These are phyloP conservation scores for Myrica gale DNA, from an alignment of 306 rosid species.

Conservation along the genomic window DNA sequence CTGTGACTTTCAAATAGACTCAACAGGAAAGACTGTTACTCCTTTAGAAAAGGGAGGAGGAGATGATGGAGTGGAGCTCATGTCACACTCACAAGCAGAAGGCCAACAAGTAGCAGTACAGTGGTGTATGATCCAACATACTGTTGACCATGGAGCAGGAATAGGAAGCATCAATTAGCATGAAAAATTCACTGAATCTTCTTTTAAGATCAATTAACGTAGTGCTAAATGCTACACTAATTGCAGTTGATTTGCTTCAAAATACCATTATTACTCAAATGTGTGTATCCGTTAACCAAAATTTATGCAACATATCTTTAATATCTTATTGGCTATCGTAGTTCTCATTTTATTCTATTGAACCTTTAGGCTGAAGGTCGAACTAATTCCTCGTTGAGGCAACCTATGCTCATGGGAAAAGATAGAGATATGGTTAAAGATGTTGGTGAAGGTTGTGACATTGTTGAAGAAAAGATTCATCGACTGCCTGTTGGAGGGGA, in stretches of 20 bases:
- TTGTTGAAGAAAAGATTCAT: conserved; percentile 70
- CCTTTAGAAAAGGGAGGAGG: conserved; percentile 5
- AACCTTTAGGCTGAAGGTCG: conserved; percentile 62
- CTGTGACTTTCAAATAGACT: not conserved
- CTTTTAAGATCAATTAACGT: not conserved
- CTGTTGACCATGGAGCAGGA: conserved; percentile 2
- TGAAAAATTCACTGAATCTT: not conserved
- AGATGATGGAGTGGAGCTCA: conserved; percentile 8
- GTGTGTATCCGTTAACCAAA: not conserved
- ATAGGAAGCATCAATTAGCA: not conserved
- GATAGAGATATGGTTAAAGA: conserved; percentile 60
- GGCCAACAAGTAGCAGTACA: not conserved
- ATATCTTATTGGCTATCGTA: not conserved
- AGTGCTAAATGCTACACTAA: not conserved
- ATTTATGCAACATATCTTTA: not conserved
- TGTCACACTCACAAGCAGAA: conserved; percentile 22
- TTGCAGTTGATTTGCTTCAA: not conserved
- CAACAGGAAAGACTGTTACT: conserved; percentile 2
- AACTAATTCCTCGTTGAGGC: conserved; percentile 52
- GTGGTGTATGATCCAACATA: conserved; percentile 13
- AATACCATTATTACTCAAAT: not conserved
- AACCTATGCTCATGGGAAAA: conserved; percentile 50
- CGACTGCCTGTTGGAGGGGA: conserved; percentile 68
- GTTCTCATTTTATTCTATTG: conserved; percentile 7
- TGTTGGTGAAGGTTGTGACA: conserved; percentile 60